A percentile compares a stretch with the other conserved stretches of the same genome.
phyloP scores from a whole-genome alignment of 805 yeast species.

The Pichia gijzeniarum region DNA sequence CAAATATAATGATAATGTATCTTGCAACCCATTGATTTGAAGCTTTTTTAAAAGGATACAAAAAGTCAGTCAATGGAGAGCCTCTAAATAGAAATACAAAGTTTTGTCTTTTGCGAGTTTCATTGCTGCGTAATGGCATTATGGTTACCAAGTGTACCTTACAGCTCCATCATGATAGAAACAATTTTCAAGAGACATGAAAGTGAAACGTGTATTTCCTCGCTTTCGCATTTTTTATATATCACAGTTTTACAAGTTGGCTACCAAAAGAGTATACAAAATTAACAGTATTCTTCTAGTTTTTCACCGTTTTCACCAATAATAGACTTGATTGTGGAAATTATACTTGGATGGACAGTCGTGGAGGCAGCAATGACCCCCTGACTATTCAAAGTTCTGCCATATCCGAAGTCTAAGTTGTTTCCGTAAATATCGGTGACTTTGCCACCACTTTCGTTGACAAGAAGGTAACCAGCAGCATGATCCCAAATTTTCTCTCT shows the following conservation, averaged over 20 bases:
- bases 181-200: too few relatives aligned
- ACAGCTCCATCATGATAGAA: too few relatives aligned
- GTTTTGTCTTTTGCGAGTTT: conserved; percentile 10
- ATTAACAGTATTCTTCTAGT: conserved; percentile 20
- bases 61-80: conserved; percentile 71
- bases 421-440: conserved; percentile 82
- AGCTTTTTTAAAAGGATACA: conserved; percentile 73
- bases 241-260: not conserved
- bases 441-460: conserved; percentile 84
- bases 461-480: conserved; percentile 87
- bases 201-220: too few relatives aligned
- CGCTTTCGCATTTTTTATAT: too few relatives aligned
- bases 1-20: conserved; percentile 65
- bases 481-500: conserved; percentile 98
- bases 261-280: not conserved
- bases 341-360: conserved; percentile 42
- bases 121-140: not conserved
- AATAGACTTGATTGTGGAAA: conserved; percentile 39
- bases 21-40: conserved; percentile 89
- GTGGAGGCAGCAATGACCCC: conserved; percentile 86
- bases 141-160: too few relatives aligned
- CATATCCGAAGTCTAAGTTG: conserved; percentile 73
- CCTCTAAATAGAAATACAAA: conserved; percentile 30
- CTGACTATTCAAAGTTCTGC: conserved; percentile 73
- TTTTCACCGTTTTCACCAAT: conserved; percentile 31